phyloP scores from a whole-genome alignment of 2,329 filamentous ascomycete species.

The Xylariaceae sp. region DNA sequence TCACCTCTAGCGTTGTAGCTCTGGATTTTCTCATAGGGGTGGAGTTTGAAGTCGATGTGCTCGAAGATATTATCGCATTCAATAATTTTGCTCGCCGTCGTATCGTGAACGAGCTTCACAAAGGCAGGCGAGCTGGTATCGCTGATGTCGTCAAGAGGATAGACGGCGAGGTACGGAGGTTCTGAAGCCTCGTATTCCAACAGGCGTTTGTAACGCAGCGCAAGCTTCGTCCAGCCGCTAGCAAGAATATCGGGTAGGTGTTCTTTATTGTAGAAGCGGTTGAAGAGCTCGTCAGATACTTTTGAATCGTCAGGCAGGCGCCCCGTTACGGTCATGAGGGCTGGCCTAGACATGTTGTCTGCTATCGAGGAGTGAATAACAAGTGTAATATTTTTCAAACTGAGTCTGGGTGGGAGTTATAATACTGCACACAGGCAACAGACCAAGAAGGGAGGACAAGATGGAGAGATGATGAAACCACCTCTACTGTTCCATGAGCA shows the following conservation, averaged over 20 bases:
- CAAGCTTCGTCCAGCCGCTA: conserved; percentile 4
- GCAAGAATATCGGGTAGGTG: conserved; percentile 5
- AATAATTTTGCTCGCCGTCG: conserved; percentile 3
- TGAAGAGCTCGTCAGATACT: conserved; percentile 9
- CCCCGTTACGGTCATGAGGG: conserved; percentile 3
- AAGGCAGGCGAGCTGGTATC: neutral
- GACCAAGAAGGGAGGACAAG: no score
- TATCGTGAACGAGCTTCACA: neutral
- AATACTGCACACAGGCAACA: neutral
- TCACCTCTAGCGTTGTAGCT: conserved; percentile 3
- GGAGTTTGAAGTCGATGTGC: conserved; percentile 6
- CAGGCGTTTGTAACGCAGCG: conserved; percentile 14
- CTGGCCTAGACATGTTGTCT: neutral
- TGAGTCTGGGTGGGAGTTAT: neutral
- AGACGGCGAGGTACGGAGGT: conserved; percentile 10
- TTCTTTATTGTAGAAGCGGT: conserved; percentile 9
- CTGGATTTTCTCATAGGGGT: conserved; percentile 7
- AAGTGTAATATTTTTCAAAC: neutral
- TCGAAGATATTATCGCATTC: conserved; percentile 2
- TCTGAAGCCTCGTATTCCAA: neutral
- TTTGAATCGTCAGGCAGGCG: conserved; percentile 1
- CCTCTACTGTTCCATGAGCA: no score
- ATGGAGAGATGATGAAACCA: no score
- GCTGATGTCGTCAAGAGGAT: conserved; percentile 6
- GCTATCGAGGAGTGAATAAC: neutral